These are phyloP conservation scores for Pachysolen tannophilus DNA, from an alignment of 805 yeast species.

Conservation along the genomic window DNA sequence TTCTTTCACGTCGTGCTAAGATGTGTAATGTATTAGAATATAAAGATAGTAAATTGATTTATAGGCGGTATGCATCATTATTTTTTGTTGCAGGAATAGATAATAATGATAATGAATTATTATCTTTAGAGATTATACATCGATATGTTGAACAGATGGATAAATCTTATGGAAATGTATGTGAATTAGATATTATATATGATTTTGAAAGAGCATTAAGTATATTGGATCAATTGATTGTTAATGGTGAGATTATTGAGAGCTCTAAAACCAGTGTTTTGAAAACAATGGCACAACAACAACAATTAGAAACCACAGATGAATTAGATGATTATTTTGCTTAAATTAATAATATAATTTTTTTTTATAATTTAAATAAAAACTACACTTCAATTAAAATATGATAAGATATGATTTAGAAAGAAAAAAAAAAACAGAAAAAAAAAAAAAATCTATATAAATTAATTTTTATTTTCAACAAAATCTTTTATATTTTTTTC, in stretches of 20 bases:
- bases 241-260: constrained; percentile 86
- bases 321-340: constrained; percentile 22
- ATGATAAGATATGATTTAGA: background rate
- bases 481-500: constrained; percentile 25
- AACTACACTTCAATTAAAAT: background rate
- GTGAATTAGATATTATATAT: constrained; percentile 94
- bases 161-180: constrained; percentile 88
- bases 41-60: constrained; percentile 76
- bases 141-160: constrained; percentile 97
- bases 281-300: constrained; percentile 73
- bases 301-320: constrained; percentile 72
- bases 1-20: constrained; percentile 78
- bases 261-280: constrained; percentile 74
- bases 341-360: background rate
- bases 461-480: constrained; percentile 20
- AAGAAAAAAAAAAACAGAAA: background rate
- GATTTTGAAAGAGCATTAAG: constrained; percentile 92
- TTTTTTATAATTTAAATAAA: background rate
- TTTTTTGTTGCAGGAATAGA: constrained; percentile 87
- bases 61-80: constrained; percentile 87
- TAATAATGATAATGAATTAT: constrained; percentile 75
- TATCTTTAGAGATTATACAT: constrained; percentile 81
- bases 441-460: background rate
- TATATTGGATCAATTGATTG: constrained; percentile 79
- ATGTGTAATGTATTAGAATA: constrained; percentile 95